Evolutionary conservation across 2,329 filamentous ascomycete species (phyloP).

Genomic region (Phyllosticta paracitricarpa): DNA sequence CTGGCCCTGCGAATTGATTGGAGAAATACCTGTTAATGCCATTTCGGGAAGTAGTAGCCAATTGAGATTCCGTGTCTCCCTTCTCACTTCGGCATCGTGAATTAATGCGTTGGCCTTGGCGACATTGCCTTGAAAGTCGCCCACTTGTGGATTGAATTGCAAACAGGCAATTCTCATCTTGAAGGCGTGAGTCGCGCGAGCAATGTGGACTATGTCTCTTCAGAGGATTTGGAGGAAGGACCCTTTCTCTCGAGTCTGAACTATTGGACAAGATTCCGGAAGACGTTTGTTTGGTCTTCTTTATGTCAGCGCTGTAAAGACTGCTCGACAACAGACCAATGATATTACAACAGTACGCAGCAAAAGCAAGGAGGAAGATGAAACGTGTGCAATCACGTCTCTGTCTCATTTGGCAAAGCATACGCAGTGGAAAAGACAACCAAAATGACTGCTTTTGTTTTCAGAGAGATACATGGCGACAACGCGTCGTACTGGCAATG

Average conservation of each 20-base stretch:
- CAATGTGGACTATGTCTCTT: not conserved
- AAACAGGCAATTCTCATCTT: slow-evolving; percentile 60
- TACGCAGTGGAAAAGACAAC: too few species aligned
- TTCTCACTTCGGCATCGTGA: slow-evolving; percentile 32
- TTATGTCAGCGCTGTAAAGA: too few species aligned
- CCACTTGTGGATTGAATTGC: slow-evolving; percentile 63
- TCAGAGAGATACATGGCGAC: not conserved
- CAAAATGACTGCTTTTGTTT: too few species aligned
- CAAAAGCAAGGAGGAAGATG: too few species aligned
- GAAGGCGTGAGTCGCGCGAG: not conserved
- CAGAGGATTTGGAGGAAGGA: not conserved
- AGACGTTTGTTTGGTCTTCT: too few species aligned
- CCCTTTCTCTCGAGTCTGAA: not conserved
- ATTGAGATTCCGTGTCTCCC: slow-evolving; percentile 43
- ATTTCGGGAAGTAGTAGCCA: slow-evolving; percentile 67
- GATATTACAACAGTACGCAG: too few species aligned
- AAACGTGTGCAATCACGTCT: too few species aligned
- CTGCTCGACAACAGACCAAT: too few species aligned
- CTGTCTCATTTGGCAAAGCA: too few species aligned
- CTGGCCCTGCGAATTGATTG: not conserved
- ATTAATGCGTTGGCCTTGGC: slow-evolving; percentile 57
- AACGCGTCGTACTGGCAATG: not conserved
- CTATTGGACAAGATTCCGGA: not conserved
- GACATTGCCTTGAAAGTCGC: slow-evolving; percentile 61
- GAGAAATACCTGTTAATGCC: slow-evolving; percentile 55